phyloP scores from a whole-genome alignment of 371 early-diverging fungal species.

The Umbelopsis sp. region DNA sequence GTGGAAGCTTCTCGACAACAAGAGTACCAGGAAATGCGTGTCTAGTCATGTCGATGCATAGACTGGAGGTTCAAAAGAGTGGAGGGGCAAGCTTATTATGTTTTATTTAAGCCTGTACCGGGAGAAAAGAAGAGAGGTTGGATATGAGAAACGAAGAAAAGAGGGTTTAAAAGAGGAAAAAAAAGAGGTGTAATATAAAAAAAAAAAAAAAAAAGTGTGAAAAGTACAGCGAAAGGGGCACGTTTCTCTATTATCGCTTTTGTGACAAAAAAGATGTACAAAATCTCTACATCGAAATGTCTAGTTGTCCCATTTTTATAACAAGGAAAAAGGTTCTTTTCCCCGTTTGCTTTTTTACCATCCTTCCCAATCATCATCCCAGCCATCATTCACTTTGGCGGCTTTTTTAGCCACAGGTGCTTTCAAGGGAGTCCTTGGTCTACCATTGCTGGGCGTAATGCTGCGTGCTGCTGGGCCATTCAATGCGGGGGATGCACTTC shows the following conservation, averaged over 20 bases:
- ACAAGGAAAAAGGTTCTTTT: too few species aligned
- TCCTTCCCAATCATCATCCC: slow-evolving; percentile 66
- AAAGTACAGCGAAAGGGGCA: neutral
- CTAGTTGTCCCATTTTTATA: too few species aligned
- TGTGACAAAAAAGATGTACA: neutral
- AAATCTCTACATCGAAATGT: neutral
- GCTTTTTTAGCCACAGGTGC: slow-evolving; percentile 31
- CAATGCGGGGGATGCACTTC: slow-evolving; percentile 43
- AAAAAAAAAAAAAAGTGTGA: neutral
- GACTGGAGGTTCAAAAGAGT: neutral
- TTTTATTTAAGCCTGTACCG: neutral
- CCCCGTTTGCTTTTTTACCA: slow-evolving; percentile 31
- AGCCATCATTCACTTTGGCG: slow-evolving; percentile 38
- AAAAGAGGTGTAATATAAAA: neutral
- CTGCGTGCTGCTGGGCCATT: slow-evolving; percentile 25
- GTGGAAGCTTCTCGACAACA: neutral
- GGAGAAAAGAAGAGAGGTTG: neutral
- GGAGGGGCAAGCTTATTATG: neutral
- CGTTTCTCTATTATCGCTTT: neutral
- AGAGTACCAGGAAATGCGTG: slow-evolving; percentile 1
- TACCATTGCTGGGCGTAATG: slow-evolving; percentile 31
- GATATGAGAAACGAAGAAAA: neutral
- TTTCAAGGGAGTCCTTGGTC: slow-evolving; percentile 42
- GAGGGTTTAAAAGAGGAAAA: neutral
- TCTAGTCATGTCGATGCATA: too few species aligned